A percentile compares a stretch with the other conserved stretches of the same genome.
phyloP scores from a whole-genome alignment of 257 asterid species.

The Forsythia suspensa region DNA sequence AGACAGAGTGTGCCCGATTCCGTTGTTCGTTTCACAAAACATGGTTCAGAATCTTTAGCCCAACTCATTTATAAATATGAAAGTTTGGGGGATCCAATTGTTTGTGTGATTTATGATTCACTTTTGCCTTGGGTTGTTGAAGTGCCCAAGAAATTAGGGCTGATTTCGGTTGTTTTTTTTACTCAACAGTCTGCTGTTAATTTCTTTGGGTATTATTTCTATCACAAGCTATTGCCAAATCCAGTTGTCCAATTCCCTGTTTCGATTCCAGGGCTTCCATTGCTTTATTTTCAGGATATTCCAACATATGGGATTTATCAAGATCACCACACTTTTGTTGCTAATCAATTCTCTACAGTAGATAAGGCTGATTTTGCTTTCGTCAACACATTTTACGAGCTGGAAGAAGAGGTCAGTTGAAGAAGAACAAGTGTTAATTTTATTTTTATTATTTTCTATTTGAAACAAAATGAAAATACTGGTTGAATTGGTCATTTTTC shows the following conservation, averaged over 20 bases:
- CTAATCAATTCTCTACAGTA: slow-evolving; percentile 52
- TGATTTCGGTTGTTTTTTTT: slow-evolving; percentile 35
- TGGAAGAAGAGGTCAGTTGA: slow-evolving; percentile 56
- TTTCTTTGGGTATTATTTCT: slow-evolving; percentile 46
- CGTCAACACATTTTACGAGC: slow-evolving; percentile 60
- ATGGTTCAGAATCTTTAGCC: slow-evolving; percentile 45
- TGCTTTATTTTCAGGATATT: slow-evolving; percentile 51
- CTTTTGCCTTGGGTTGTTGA: slow-evolving; percentile 76
- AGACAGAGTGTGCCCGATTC: slow-evolving; percentile 41
- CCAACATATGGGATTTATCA: slow-evolving; percentile 74
- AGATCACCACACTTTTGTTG: slow-evolving; percentile 54
- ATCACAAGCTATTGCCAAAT: slow-evolving; percentile 41
- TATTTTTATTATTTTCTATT: no score
- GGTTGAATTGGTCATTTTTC: neutral
- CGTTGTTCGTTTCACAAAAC: slow-evolving; percentile 33
- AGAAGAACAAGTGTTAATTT: neutral
- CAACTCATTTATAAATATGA: slow-evolving; percentile 39
- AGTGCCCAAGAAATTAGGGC: slow-evolving; percentile 34
- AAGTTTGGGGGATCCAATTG: slow-evolving; percentile 28
- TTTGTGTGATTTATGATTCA: slow-evolving; percentile 67
- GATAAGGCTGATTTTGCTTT: slow-evolving; percentile 74
- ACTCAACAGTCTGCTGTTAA: slow-evolving; percentile 79
- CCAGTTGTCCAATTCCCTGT: slow-evolving; percentile 54
- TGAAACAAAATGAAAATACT: neutral
- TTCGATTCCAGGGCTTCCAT: slow-evolving; percentile 63